Evolutionary conservation across 1,284 basidiomycete species (phyloP).

Genomic region (Porodaedalea pini): DNA sequence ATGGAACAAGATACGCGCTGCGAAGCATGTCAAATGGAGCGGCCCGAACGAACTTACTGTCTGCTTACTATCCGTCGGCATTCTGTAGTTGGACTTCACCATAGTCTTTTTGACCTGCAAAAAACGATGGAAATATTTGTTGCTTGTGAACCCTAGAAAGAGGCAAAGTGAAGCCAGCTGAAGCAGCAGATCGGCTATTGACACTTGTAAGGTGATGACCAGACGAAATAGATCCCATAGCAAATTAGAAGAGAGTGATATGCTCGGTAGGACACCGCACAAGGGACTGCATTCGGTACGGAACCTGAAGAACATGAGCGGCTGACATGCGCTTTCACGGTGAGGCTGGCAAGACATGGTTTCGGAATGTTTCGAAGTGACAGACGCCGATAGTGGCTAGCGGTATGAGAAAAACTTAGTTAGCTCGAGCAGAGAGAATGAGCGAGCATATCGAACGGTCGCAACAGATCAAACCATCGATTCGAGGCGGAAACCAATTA

Average conservation of each 20-base stretch:
- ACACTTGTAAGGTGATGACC: background rate
- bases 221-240: background rate
- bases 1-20: constrained; percentile 41
- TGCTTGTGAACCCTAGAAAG: constrained; percentile 12
- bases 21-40: background rate
- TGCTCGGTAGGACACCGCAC: background rate
- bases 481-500: constrained; percentile 13
- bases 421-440: too few species aligned
- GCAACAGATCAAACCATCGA: constrained; percentile 6
- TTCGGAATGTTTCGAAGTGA: too few species aligned
- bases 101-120: background rate
- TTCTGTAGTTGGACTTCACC: constrained; percentile 3
- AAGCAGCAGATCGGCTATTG: background rate
- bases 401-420: too few species aligned
- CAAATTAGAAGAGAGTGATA: background rate
- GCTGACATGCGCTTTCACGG: too few species aligned
- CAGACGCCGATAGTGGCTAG: too few species aligned
- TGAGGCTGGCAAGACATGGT: too few species aligned
- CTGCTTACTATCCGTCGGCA: constrained; percentile 14
- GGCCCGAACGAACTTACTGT: background rate
- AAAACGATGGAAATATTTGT: background rate
- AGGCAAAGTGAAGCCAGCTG: constrained; percentile 9
- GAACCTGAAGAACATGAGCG: too few species aligned
- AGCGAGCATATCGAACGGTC: too few species aligned
- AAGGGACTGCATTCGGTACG: too few species aligned